Base-by-base conservation (phyloP, 495 filamentous ascomycete genomes). In the Daldinia loculata region DNA sequence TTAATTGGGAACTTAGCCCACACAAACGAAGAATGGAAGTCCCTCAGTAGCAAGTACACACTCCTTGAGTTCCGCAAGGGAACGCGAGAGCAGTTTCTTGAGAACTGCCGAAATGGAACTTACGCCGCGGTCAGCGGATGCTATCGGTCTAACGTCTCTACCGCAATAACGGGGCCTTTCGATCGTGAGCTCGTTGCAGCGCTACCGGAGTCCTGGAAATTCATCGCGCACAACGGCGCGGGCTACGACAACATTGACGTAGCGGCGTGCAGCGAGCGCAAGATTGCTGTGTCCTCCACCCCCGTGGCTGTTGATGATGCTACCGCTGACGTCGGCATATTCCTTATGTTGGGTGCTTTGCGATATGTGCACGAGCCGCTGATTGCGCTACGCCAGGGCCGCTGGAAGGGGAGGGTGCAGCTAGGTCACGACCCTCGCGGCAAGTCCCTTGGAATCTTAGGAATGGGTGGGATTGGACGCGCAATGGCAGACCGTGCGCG, bases 391-490 rank as follows among this genome's bases (percentile, higher is more conserved):
- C 84, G 90, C 6, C 79, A 83, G 43, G 90, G 90, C 69, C 77
- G 80, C 63, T 89, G 86, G 86, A 79, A 85, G 26, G 83, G 78
- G 9, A 63, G 71, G 15, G 71, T 78, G 34, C 72, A 69, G 1
- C 78, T 90, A 45, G 89, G 89, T 45, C 88, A 87, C 63, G 91
- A 93, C 75, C 93, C 93, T 7, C 81, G 88, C 64, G 87, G 85
- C 14, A 94, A 94, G 76, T 81, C 85, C 0, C 84, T 96, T 0
- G 93, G 93, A 2, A 92, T 97, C 63, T 75, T 97, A 39, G 93
- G 93, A 7, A 94, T 97, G 91, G 93, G 93, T 8, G 93, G 93
- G 0, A 97, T 97, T 57, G 93, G 93, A 0, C 82, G 87, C 3
- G 80, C 81, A 15, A 73, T 84, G 67, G 83, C 82, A 2, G 67